Base-by-base conservation (phyloP, 768 basidiomycete species). In the Calocybe gangraenosa region DNA sequence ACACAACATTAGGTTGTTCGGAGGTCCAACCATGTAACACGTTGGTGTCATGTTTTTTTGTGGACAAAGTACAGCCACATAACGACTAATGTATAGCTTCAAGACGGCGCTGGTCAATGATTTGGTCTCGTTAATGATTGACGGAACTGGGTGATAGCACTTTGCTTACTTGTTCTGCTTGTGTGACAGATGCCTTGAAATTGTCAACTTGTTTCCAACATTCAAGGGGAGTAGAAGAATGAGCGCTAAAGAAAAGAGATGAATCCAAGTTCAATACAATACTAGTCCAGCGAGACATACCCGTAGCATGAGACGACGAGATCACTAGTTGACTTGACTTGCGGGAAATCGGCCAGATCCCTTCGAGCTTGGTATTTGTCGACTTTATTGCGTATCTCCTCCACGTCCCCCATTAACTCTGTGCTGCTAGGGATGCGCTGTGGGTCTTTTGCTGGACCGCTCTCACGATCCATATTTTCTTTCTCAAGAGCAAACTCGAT, bases 401-500 rank as follows among this genome's bases (percentile, higher is more conserved):
- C 86, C 52, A 93, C 60, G 62, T 92, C 91, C 21, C 81, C 84
- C 46, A 83, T 62, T 20, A 93, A 67, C 2, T 74, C 70, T 6
- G 78, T 70, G 47, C 81, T 85, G 53, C 75, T 82, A 58, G 73
- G 80, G 35, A 81, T 58, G 21, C 69, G 70, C 17, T 64, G 69
- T 41, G 68, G 64, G 10, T 65, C 65, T 28, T 74, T 77, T 13
- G 73, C 71, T 70, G 76, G 72, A 20, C 64, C 62, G 53, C 70
- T 74, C 65, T 92, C 90, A 46, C 76, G 74, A 62, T 92, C 87
- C 40, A 93, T 63, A 65, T 93, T 94, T 69, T 93, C 91, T 68
- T 82, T 85, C 70, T 93, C 87, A 38, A 94, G 70, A 1, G 87
- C 88, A 23, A 61, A 68, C 56, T 88, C 84, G 25, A 94, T 91